Conservation (phyloP, 2,329 filamentous ascomycete species). For the Davidsoniella neocaledoniae region DNA sequence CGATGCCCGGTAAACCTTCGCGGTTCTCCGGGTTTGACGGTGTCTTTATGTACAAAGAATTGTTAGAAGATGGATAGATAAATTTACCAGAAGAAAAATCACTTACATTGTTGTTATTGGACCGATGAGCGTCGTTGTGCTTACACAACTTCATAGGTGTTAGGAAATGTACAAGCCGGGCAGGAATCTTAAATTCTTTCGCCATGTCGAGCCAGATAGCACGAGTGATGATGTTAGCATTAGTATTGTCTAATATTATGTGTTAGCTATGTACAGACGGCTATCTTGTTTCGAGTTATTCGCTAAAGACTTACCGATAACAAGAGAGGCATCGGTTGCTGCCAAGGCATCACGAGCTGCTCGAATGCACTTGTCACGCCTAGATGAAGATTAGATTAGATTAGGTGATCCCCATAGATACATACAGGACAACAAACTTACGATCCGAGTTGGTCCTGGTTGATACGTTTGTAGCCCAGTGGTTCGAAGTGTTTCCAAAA, state of each 20-base stretch:
- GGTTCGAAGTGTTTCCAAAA: slow-evolving; percentile 65
- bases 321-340: slow-evolving; percentile 50
- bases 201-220: slow-evolving; percentile 66
- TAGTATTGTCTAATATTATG: slow-evolving; percentile 66
- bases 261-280: background rate
- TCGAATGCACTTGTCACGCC: slow-evolving; percentile 51
- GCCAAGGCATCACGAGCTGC: slow-evolving; percentile 49
- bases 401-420: background rate
- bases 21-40: slow-evolving; percentile 61
- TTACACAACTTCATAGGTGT: slow-evolving; percentile 52
- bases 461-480: slow-evolving; percentile 67
- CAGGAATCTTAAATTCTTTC: slow-evolving; percentile 49
- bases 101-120: slow-evolving; percentile 36
- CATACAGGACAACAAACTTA: slow-evolving; percentile 15
- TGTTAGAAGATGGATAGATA: background rate
- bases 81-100: background rate
- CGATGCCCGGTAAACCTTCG: slow-evolving; percentile 54
- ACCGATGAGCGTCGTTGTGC: slow-evolving; percentile 77
- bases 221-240: slow-evolving; percentile 62
- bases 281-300: background rate
- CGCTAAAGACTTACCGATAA: slow-evolving; percentile 46
- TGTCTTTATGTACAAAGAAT: background rate
- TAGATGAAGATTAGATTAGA: slow-evolving; percentile 13
- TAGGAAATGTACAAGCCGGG: slow-evolving; percentile 76
- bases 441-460: slow-evolving; percentile 77